Percentiles rank a stretch among this genome's conserved stretches.
These are phyloP conservation scores for Coemansia sp. DNA, from an alignment of 192 early-diverging fungal species.

Conservation along the genomic window DNA sequence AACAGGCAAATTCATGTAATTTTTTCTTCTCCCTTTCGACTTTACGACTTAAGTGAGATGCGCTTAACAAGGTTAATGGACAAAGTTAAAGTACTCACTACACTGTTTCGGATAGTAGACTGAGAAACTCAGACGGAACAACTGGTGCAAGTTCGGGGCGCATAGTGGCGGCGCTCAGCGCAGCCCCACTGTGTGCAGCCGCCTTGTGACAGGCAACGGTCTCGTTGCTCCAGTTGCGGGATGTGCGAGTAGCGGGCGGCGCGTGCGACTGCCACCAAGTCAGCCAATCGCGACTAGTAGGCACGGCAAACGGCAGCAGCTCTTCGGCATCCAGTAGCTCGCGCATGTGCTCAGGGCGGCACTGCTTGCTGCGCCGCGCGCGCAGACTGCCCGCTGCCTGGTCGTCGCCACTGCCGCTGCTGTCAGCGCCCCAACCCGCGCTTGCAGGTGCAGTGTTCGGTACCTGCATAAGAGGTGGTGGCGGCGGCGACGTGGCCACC, in stretches of 20 bases:
- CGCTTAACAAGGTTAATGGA: background rate
- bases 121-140: conserved; percentile 48
- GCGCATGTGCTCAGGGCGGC: conserved; percentile 50
- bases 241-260: background rate
- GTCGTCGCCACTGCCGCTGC: conserved; percentile 9
- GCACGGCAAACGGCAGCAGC: conserved; percentile 62
- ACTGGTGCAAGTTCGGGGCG: conserved; percentile 37
- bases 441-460: conserved; percentile 36
- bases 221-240: conserved; percentile 50
- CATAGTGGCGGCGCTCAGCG: background rate
- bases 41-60: too few species aligned
- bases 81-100: background rate
- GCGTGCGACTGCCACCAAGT: conserved; percentile 41
- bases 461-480: conserved; percentile 4
- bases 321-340: conserved; percentile 58
- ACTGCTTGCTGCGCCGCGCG: conserved; percentile 52
- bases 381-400: conserved; percentile 37
- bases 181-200: background rate
- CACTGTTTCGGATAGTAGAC: conserved; percentile 23
- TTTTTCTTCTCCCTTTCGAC: background rate
- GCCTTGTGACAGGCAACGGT: conserved; percentile 27
- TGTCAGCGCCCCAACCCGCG: conserved; percentile 12
- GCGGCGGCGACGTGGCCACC: conserved; percentile 3
- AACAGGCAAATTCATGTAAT: background rate
- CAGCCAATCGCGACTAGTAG: conserved; percentile 56